Percentiles rank a stretch among this genome's conserved stretches.
These are phyloP conservation scores for Irpex sp. DNA, from an alignment of 1,284 basidiomycete species.

Conservation along the genomic window DNA sequence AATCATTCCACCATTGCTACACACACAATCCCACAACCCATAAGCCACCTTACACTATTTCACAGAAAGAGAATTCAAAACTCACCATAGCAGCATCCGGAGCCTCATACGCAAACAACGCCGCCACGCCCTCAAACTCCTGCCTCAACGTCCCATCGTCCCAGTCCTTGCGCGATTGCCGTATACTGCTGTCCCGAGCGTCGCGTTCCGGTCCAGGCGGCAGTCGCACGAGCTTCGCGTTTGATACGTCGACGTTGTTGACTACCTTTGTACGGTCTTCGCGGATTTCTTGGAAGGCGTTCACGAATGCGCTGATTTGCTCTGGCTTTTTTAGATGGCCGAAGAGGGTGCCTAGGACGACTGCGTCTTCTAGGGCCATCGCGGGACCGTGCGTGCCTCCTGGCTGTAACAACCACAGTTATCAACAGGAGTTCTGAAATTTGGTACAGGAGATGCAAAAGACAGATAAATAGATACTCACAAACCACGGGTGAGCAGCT, in stretches of 20 bases:
- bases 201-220: constrained; percentile 18
- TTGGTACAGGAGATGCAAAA: background rate
- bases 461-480: constrained; percentile 5
- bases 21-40: background rate
- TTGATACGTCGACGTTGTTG: constrained; percentile 15
- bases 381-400: constrained; percentile 22
- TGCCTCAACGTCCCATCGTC: constrained; percentile 16
- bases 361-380: constrained; percentile 28
- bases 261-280: constrained; percentile 17
- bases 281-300: constrained; percentile 26
- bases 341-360: constrained; percentile 24
- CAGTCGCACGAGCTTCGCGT: constrained; percentile 11
- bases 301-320: constrained; percentile 21
- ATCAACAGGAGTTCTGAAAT: constrained; percentile 1
- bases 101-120: constrained; percentile 11
- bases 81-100: constrained; percentile 10
- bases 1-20: constrained; percentile 13
- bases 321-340: constrained; percentile 16
- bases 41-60: too few relatives aligned
- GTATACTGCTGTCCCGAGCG: constrained; percentile 13
- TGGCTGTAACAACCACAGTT: constrained; percentile 14
- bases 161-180: constrained; percentile 9
- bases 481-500: constrained; percentile 16
- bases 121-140: constrained; percentile 17
- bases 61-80: background rate